phyloP scores from a whole-genome alignment of 2,329 filamentous ascomycete genomes.

The Cladophialophora exuberans region DNA sequence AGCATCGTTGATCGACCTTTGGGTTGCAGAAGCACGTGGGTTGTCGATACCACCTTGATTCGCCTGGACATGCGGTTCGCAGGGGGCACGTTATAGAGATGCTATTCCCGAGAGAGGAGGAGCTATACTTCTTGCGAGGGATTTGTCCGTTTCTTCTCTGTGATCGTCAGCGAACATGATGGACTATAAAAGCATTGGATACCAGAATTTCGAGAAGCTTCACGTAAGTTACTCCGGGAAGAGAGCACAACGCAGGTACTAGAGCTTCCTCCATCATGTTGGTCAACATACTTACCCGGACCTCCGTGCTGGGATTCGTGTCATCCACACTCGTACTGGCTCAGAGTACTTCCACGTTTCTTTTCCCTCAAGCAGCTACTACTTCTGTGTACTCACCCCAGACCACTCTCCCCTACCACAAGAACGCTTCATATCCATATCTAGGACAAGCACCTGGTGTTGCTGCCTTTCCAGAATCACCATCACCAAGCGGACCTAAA shows the following conservation, averaged over 20 bases:
- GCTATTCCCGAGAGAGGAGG: too few species aligned
- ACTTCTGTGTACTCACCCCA: slow-evolving; percentile 7
- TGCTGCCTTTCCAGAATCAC: neutral
- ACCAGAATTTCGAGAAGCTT: too few species aligned
- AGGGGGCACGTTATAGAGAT: too few species aligned
- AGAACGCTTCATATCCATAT: slow-evolving; percentile 11
- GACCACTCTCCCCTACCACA: slow-evolving; percentile 12
- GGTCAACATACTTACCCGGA: neutral
- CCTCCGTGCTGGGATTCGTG: neutral
- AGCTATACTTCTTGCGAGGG: too few species aligned
- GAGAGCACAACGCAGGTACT: too few species aligned
- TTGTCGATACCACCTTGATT: slow-evolving; percentile 1
- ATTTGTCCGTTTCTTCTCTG: too few species aligned
- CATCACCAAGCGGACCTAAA: neutral
- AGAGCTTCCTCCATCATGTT: neutral
- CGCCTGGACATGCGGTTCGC: too few species aligned
- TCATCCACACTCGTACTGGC: neutral
- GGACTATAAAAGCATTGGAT: too few species aligned
- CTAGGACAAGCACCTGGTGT: slow-evolving; percentile 1
- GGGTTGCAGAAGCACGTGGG: slow-evolving; percentile 3
- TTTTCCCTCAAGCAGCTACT: slow-evolving; percentile 4
- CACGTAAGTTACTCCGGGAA: too few species aligned
- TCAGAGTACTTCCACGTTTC: neutral
- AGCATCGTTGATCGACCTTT: slow-evolving; percentile 2
- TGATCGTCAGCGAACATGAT: too few species aligned